phyloP scores from a whole-genome alignment of 805 yeast genomes.

The Suhomyces vadensis region DNA sequence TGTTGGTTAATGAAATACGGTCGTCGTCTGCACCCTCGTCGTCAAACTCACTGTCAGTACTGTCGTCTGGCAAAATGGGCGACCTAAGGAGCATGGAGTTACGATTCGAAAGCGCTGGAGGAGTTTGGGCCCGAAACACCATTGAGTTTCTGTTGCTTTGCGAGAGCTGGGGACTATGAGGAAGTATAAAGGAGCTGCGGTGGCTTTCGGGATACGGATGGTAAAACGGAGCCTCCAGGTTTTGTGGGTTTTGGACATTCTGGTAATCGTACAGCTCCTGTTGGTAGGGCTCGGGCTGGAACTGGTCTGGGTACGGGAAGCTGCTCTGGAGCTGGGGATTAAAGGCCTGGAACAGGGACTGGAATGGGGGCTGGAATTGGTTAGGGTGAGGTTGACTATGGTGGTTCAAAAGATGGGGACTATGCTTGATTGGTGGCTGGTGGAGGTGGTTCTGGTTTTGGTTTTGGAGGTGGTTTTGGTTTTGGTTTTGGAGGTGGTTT shows the following conservation, averaged over 20 bases:
- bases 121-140: neutral
- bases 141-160: neutral
- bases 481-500: neutral
- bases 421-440: neutral
- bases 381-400: too few relatives aligned
- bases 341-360: too few relatives aligned
- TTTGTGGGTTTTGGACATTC: neutral
- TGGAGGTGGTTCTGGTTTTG: neutral
- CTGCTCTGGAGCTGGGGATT: too few relatives aligned
- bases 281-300: too few relatives aligned
- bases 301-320: too few relatives aligned
- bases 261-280: neutral
- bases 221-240: too few relatives aligned
- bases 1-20: neutral
- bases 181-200: too few relatives aligned
- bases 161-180: too few relatives aligned
- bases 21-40: slow-evolving; percentile 11
- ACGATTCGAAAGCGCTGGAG: neutral
- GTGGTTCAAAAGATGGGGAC: too few relatives aligned
- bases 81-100: slow-evolving; percentile 10
- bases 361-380: too few relatives aligned
- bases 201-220: neutral
- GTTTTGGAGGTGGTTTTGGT: neutral
- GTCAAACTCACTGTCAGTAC: slow-evolving; percentile 14
- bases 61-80: slow-evolving; percentile 6